phyloP scores from a whole-genome alignment of 2,329 filamentous ascomycete species.

The Trichoderma aggressivum region DNA sequence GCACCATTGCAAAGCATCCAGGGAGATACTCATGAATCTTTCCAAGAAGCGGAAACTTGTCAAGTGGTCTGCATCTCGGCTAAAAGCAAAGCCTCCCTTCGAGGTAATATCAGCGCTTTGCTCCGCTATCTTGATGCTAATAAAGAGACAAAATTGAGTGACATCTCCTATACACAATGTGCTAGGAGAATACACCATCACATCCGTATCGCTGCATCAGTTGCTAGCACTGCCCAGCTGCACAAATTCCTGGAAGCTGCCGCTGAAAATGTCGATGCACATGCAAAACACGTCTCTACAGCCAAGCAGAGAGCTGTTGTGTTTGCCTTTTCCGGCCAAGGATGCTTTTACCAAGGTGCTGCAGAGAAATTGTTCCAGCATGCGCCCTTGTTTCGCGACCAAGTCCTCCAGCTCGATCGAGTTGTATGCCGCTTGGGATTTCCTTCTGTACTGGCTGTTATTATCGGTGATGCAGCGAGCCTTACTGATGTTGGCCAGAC shows the following conservation, averaged over 20 bases:
- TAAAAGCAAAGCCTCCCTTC: constrained; percentile 3
- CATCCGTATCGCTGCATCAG: neutral
- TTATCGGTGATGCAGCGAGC: neutral
- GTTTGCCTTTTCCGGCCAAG: constrained; percentile 57
- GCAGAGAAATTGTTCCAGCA: constrained; percentile 45
- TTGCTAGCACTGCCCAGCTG: neutral
- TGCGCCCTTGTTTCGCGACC: constrained; percentile 31
- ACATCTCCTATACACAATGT: neutral
- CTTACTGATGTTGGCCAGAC: neutral
- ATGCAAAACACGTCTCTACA: neutral
- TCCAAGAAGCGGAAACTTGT: neutral
- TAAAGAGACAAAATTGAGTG: constrained; percentile 16
- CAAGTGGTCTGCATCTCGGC: constrained; percentile 8
- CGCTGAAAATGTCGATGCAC: neutral
- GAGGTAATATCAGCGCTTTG: neutral
- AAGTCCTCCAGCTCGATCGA: constrained; percentile 54
- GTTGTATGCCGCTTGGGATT: constrained; percentile 33
- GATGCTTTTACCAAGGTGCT: constrained; percentile 50
- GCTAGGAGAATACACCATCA: neutral
- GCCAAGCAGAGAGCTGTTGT: constrained; percentile 29
- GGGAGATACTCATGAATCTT: neutral
- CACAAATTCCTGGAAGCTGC: neutral
- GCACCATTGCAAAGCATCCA: constrained; percentile 33
- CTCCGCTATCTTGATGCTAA: constrained; percentile 38
- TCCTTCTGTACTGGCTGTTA: neutral